These are phyloP conservation scores for Seiridium cupressi DNA, from an alignment of 2,329 filamentous ascomycete species.

Conservation along the genomic window DNA sequence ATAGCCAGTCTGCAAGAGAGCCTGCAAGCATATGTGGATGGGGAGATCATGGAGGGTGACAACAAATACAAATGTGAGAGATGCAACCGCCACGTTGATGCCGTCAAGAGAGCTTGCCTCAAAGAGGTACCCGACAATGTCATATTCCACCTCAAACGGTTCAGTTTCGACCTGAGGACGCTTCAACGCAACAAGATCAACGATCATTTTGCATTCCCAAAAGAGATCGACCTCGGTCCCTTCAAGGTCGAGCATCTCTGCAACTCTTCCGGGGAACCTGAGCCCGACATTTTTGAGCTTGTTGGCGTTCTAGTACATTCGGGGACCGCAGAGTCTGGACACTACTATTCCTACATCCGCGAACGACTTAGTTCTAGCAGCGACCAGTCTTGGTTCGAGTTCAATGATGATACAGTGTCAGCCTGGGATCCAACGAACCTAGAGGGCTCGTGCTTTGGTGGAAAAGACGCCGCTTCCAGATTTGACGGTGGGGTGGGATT, in stretches of 20 bases:
- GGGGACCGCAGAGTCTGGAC: constrained; percentile 88
- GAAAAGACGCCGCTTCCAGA: constrained; percentile 53
- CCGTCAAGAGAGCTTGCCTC: constrained; percentile 87
- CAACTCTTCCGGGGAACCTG: constrained; percentile 50
- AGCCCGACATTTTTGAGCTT: constrained; percentile 82
- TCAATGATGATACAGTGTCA: constrained; percentile 85
- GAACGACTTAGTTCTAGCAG: constrained; percentile 62
- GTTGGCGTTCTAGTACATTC: constrained; percentile 94
- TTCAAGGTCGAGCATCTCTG: constrained; percentile 87
- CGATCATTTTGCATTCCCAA: constrained; percentile 87
- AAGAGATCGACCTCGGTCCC: constrained; percentile 78
- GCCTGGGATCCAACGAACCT: constrained; percentile 73
- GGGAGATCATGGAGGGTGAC: constrained; percentile 94
- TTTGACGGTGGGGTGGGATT: constrained; percentile 47
- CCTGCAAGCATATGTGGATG: constrained; percentile 90
- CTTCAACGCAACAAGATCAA: constrained; percentile 91
- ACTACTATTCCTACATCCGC: constrained; percentile 95
- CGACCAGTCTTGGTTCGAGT: constrained; percentile 73
- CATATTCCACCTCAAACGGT: constrained; percentile 91
- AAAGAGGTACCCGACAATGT: constrained; percentile 92
- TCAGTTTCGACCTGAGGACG: constrained; percentile 76
- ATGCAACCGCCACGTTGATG: constrained; percentile 86
- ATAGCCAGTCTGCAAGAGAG: constrained; percentile 83
- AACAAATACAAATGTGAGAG: constrained; percentile 98
- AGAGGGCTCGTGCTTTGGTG: constrained; percentile 78